Evolutionary conservation across 164 flowering plant species (phyloP), one percentile per base, ranked within the genome.

Genomic region (Magnolia sinica): DNA sequence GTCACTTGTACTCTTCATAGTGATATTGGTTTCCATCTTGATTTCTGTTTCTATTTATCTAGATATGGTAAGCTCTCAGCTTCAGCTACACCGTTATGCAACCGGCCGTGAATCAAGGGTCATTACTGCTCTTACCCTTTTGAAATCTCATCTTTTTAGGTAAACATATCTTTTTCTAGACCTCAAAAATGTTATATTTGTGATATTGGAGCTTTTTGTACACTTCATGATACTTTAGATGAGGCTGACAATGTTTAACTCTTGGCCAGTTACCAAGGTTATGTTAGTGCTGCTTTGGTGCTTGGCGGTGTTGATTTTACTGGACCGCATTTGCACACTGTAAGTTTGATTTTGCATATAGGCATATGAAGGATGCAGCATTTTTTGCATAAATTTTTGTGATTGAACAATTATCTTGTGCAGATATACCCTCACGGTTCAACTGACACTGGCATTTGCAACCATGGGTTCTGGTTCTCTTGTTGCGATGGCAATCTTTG

Each of bases 361-460:
- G 24, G 24, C 24, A 23, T 23, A 23, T 23, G 24, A 23, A 23
- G 24, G 24, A 27, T 7, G 23, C 16, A 65, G 11, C 24, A 20
- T 20, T 22, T 65, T 65, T 13, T 31, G 37, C 37, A 31, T 31
- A 31, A 23, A 31, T 13, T 31, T 29, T 31, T 68, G 49, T 14
- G 27, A 68, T 68, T 27, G 50, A 68, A 8, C 49, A 10, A 6
- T 55, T 31, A 27, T 29, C 8, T 19, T 68, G n/a, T 76, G 80
- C 84, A 96, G 99, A 96, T 96, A 71, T 96, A 96, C 76, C 99
- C 99, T 50, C 99, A 96, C 84, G 99, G 98, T 72, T 96, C 99
- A 64, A 92, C 98, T 52, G 98, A 96, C 83, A 91, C 85, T 96
- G 37, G 98, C 99, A 69, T 96, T 85, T 86, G 98, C 98, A 2